Conservation (phyloP, 2,329 filamentous ascomycete genomes). For the Xylaria sp. region DNA sequence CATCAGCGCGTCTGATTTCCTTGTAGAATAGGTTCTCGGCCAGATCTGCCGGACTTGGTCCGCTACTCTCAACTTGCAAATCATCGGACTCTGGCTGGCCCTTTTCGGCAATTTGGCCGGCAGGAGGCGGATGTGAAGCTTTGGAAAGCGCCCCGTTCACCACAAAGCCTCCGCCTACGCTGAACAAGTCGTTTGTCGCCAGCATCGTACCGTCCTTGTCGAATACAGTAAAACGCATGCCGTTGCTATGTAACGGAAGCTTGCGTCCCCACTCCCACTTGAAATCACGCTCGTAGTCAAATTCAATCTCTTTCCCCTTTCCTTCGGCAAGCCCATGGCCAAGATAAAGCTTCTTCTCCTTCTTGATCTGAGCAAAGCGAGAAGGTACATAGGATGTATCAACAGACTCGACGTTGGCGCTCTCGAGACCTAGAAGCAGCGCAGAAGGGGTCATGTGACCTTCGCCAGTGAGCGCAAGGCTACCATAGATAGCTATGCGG, state of each 20-base stretch:
- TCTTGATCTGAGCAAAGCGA: slow-evolving; percentile 60
- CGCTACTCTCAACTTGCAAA: slow-evolving; percentile 40
- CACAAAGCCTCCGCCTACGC: slow-evolving; percentile 64
- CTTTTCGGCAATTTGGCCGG: slow-evolving; percentile 30
- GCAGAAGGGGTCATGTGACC: slow-evolving; percentile 65
- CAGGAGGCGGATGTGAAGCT: slow-evolving; percentile 46
- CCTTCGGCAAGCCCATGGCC: slow-evolving; percentile 55
- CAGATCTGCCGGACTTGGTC: slow-evolving; percentile 58
- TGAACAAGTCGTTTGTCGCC: slow-evolving; percentile 63
- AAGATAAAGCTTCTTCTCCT: slow-evolving; percentile 56
- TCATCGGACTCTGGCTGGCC: slow-evolving; percentile 40
- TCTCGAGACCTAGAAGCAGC: slow-evolving; percentile 61
- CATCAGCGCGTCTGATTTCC: slow-evolving; percentile 59
- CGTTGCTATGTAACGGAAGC: slow-evolving; percentile 63
- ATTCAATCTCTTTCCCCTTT: slow-evolving; percentile 59
- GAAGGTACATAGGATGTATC: slow-evolving; percentile 61
- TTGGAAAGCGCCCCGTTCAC: slow-evolving; percentile 63
- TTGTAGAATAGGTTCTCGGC: slow-evolving; percentile 65
- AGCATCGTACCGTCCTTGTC: slow-evolving; percentile 59
- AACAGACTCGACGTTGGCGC: slow-evolving; percentile 61
- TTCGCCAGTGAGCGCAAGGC: slow-evolving; percentile 62
- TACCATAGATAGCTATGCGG: slow-evolving; percentile 61
- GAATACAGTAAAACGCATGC: slow-evolving; percentile 64
- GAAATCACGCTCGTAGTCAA: slow-evolving; percentile 62
- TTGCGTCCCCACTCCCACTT: slow-evolving; percentile 64